Evolutionary conservation across 768 basidiomycete genomes (phyloP), one percentile per base, ranked within the genome.

Genomic region (Boletus barrowsii): DNA sequence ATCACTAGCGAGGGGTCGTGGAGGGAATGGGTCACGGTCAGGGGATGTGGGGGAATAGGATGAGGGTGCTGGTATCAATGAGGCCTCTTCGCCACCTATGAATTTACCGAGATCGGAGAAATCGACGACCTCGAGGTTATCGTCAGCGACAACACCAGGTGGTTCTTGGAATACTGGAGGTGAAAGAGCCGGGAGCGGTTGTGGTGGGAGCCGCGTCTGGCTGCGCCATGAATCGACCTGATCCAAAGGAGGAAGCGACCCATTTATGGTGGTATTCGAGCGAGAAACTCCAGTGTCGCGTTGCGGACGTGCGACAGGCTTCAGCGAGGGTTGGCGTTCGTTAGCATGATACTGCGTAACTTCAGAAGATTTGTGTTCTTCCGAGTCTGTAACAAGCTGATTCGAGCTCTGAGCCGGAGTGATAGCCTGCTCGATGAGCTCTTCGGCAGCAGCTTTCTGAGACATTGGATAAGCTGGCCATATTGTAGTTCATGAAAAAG

Each of bases 71-170:
- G 68, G 39, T 37, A 52, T 51, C 35, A n/a, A 43, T 29, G 49
- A 47, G 36, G 52, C 29, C 14, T 65, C 47, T 29, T 69, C 69
- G 44, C 72, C 72, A 29, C 80, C 83, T 11, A 88, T 76, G 55
- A 92, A 81, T 71, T 82, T 86, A 41, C 77, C 87, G 66, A 91
- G 76, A 44, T 93, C 89, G 3, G 80, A 80, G 60, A 90, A 93
- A 62, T 92, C 89, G 8, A 93, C 81, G n/a, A 88, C 80, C 62
- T 91, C 89, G 4, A 91, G 76, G 51, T 83, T 79, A 60, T 86
- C 87, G 20, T 79, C 81, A 5, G 76, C 68, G 50, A 71, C 69
- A 40, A 76, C 69, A 17, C 72, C 72, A n/a, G 87, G 56, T 10
- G 67, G 56, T 36, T 65, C 70, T 26, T 70, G 67, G 10, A 79